phyloP scores from a whole-genome alignment of 257 asterid genomes.

The Solanum gracilifrons region DNA sequence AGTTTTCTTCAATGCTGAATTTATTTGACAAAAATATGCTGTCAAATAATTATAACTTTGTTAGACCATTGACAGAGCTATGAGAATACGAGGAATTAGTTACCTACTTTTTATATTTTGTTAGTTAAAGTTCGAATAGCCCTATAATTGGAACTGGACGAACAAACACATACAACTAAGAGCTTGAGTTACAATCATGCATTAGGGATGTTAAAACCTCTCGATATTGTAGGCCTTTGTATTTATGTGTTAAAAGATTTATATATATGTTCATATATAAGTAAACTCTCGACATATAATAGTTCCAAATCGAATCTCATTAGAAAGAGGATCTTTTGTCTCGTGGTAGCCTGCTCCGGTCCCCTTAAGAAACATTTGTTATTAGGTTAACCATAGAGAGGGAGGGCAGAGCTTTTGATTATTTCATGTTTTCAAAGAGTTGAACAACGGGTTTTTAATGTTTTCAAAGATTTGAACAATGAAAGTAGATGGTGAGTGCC shows the following conservation, averaged over 20 bases:
- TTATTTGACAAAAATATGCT: not conserved
- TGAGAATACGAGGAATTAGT: not conserved
- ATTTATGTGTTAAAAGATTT: not conserved
- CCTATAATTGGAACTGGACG: not conserved
- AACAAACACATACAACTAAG: not conserved
- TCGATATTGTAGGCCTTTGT: not conserved
- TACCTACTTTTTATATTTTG: not conserved
- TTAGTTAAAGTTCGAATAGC: not conserved
- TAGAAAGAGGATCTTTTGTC: not conserved
- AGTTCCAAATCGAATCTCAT: not conserved
- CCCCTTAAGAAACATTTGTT: not conserved
- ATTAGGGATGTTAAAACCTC: not conserved
- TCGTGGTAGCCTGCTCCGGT: not conserved
- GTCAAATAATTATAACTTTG: not conserved
- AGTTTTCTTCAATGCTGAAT: not conserved
- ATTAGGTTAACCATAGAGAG: not conserved
- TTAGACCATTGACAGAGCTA: not conserved
- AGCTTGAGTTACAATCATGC: not conserved
- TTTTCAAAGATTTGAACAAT: not conserved
- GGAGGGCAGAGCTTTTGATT: not conserved
- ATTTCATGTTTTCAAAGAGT: not conserved
- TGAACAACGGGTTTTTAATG: not conserved
- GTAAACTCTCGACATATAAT: not conserved
- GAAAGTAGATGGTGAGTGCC: not conserved
- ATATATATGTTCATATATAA: not conserved